phyloP scores from a whole-genome alignment of 208 protist genomes.

The Trypanosoma mega region DNA sequence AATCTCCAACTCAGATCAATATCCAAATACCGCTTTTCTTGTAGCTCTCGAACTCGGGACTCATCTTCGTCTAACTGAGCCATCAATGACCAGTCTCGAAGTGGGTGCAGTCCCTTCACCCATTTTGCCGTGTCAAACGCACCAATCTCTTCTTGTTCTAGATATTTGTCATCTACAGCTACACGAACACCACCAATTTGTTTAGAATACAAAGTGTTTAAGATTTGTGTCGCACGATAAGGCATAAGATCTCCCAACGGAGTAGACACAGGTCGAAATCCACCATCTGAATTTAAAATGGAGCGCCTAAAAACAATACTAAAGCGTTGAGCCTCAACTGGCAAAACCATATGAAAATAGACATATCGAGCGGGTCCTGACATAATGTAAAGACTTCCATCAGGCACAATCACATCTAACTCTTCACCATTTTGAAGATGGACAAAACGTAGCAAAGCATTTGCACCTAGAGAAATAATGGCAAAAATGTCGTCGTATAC shows the following conservation, averaged over 20 bases:
- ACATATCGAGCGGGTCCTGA: slow-evolving; percentile 84
- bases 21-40: slow-evolving; percentile 73
- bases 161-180: slow-evolving; percentile 74
- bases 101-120: slow-evolving; percentile 79
- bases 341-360: slow-evolving; percentile 91
- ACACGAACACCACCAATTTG: slow-evolving; percentile 82
- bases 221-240: slow-evolving; percentile 77
- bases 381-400: slow-evolving; percentile 85
- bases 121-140: slow-evolving; percentile 83
- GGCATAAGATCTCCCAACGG: slow-evolving; percentile 76
- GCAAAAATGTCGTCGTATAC: slow-evolving; percentile 91
- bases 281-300: slow-evolving; percentile 86
- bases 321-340: slow-evolving; percentile 81
- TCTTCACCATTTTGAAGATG: slow-evolving; percentile 90
- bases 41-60: slow-evolving; percentile 64
- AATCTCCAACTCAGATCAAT: slow-evolving; percentile 83
- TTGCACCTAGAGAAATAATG: slow-evolving; percentile 74
- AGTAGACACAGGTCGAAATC: slow-evolving; percentile 68
- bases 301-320: slow-evolving; percentile 84
- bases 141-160: slow-evolving; percentile 73
- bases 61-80: slow-evolving; percentile 86
- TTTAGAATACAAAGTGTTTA: slow-evolving; percentile 84
- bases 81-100: slow-evolving; percentile 83
- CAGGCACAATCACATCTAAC: slow-evolving; percentile 81
- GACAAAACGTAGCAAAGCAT: slow-evolving; percentile 80